These are phyloP conservation scores for Gyromitra esculenta DNA, from an alignment of 2,329 filamentous ascomycete genomes.

Conservation along the genomic window DNA sequence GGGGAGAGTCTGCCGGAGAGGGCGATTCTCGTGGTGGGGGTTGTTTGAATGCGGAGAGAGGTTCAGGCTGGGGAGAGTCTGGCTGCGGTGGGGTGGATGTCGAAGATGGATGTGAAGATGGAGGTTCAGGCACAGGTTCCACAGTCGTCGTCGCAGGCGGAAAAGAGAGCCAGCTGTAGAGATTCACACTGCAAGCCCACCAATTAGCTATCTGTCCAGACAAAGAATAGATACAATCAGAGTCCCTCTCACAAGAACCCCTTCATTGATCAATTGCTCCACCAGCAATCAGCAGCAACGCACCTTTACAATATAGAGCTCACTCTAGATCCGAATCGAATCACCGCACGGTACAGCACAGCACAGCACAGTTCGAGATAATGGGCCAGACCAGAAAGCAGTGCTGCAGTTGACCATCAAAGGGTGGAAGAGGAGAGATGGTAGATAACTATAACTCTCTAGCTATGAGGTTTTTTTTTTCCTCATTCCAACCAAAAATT, in stretches of 20 bases:
- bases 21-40: conserved; percentile 10
- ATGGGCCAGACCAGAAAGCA: neutral
- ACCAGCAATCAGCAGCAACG: conserved; percentile 2
- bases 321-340: neutral
- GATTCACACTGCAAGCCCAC: neutral
- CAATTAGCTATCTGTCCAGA: neutral
- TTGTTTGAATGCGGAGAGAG: neutral
- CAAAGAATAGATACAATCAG: neutral
- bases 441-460: neutral
- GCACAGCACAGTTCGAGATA: neutral
- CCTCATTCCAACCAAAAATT: neutral
- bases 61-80: neutral
- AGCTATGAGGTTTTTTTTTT: conserved; percentile 4
- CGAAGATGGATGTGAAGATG: neutral
- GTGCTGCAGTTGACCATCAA: conserved; percentile 52
- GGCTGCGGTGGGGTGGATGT: neutral
- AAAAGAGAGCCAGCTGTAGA: conserved; percentile 1
- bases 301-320: neutral
- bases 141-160: neutral
- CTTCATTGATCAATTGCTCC: conserved; percentile 11
- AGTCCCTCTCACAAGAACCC: conserved; percentile 31
- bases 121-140: neutral
- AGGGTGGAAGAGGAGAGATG: conserved; percentile 69
- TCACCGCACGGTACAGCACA: neutral
- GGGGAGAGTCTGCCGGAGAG: neutral